Conservation (phyloP, 208 protist genomes). For the Trypanosoma boissoni region DNA sequence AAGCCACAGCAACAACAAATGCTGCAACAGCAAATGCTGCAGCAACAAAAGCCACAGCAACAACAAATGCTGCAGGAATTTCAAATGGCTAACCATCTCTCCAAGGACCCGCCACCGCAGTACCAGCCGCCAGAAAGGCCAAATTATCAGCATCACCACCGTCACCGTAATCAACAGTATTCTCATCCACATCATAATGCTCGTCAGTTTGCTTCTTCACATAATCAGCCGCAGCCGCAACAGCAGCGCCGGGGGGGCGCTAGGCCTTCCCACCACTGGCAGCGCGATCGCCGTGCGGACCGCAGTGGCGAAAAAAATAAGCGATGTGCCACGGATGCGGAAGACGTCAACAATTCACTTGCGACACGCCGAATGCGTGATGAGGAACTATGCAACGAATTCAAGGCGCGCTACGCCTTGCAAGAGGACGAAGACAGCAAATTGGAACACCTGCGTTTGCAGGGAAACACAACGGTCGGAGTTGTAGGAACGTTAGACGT, state of each 20-base stretch:
- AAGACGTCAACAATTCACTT: background rate
- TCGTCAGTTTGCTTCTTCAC: background rate
- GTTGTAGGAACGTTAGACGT: conserved; percentile 60
- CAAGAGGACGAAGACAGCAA: conserved; percentile 39
- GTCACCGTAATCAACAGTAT: conserved; percentile 3
- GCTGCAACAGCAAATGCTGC: conserved; percentile 16
- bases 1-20: conserved; percentile 18
- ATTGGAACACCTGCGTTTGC: conserved; percentile 33
- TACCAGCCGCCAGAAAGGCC: background rate
- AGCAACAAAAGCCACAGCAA: conserved; percentile 29
- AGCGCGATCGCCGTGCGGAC: too few species aligned
- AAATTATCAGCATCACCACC: conserved; percentile 7
- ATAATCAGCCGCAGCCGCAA: background rate
- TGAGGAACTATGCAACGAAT: conserved; percentile 28
- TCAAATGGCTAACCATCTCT: background rate
- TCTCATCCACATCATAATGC: background rate
- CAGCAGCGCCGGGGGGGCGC: conserved; percentile 20
- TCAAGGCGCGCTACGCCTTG: conserved; percentile 57
- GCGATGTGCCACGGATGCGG: background rate
- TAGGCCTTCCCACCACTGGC: too few species aligned
- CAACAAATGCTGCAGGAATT: conserved; percentile 10
- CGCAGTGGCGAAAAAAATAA: background rate
- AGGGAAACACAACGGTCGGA: conserved; percentile 29
- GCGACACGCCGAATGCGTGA: background rate
- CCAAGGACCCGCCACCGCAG: background rate